These are phyloP conservation scores for Ormosia semicastrata DNA, from an alignment of 306 rosid genomes.

Conservation along the genomic window DNA sequence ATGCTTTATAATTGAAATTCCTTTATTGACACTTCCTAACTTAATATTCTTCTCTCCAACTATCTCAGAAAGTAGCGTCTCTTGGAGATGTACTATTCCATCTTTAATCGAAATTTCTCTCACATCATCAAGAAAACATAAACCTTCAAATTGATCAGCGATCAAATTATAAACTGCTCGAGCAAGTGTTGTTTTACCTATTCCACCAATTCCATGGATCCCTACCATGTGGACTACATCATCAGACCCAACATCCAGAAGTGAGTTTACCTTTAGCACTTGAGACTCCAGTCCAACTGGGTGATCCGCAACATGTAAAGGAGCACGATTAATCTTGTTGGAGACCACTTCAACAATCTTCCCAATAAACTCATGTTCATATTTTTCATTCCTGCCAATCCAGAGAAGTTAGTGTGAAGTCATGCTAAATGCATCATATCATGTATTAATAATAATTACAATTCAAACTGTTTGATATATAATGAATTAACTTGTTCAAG, in stretches of 20 bases:
- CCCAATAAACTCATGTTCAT: background rate
- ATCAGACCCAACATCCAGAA: background rate
- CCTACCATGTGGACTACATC: slow-evolving; percentile 1
- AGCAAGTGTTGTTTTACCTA: slow-evolving; percentile 30
- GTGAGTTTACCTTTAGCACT: background rate
- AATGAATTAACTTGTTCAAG: background rate
- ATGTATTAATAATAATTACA: background rate
- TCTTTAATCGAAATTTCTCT: background rate
- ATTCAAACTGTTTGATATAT: background rate
- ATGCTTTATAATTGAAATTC: background rate
- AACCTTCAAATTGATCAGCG: slow-evolving; percentile 13
- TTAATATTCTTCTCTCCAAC: background rate
- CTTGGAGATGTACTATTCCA: slow-evolving; percentile 20
- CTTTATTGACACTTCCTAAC: background rate
- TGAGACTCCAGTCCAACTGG: slow-evolving; percentile 26
- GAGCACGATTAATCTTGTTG: background rate
- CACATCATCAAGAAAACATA: slow-evolving; percentile 15
- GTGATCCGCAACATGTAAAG: slow-evolving; percentile 5
- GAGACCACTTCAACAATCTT: background rate
- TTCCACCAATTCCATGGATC: slow-evolving; percentile 21
- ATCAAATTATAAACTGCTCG: slow-evolving; percentile 14
- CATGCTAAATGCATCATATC: background rate
- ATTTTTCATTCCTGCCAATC: background rate
- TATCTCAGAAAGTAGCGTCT: background rate
- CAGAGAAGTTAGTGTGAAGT: background rate